A percentile compares a stretch with the other conserved stretches of the same genome.
These are phyloP conservation scores for Penicillium fuscoglaucum DNA, from an alignment of 2,329 filamentous ascomycete genomes.

Conservation along the genomic window DNA sequence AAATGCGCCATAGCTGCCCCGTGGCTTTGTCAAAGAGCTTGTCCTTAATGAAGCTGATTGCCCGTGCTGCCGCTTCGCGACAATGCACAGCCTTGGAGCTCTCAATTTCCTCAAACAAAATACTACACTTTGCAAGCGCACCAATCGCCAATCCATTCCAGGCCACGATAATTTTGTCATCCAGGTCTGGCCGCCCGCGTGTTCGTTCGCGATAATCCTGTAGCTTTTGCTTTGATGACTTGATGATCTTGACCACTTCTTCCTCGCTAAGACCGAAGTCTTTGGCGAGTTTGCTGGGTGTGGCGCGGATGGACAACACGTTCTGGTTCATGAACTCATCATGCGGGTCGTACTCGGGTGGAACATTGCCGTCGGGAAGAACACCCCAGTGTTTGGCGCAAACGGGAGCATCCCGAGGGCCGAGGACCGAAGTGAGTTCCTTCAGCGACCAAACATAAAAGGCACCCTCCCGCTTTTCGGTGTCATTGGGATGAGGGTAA, in stretches of 20 bases:
- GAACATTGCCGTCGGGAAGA: conserved; percentile 79
- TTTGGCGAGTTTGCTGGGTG: conserved; percentile 66
- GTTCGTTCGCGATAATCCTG: conserved; percentile 70
- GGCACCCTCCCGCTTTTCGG: conserved; percentile 83
- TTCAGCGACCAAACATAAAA: conserved; percentile 93
- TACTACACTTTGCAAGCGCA: conserved; percentile 73
- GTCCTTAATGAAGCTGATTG: conserved; percentile 69
- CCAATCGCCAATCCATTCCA: conserved; percentile 90
- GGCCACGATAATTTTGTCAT: conserved; percentile 82
- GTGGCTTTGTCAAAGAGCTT: conserved; percentile 68
- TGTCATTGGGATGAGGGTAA: conserved; percentile 68
- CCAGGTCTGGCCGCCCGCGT: conserved; percentile 72
- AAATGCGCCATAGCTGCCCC: conserved; percentile 71
- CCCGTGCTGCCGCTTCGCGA: conserved; percentile 64
- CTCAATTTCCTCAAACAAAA: conserved; percentile 63
- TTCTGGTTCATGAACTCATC: conserved; percentile 96
- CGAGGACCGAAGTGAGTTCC: conserved; percentile 77
- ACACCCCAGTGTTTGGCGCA: conserved; percentile 85
- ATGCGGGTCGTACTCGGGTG: conserved; percentile 77
- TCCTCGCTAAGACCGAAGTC: conserved; percentile 72
- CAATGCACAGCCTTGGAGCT: conserved; percentile 61
- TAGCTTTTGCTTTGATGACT: conserved; percentile 66
- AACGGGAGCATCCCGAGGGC: conserved; percentile 67
- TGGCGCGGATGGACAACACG: conserved; percentile 71
- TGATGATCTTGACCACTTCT: conserved; percentile 68